Evolutionary conservation across 306 rosid genomes (phyloP).

Genomic region (Sicyos edulis): DNA sequence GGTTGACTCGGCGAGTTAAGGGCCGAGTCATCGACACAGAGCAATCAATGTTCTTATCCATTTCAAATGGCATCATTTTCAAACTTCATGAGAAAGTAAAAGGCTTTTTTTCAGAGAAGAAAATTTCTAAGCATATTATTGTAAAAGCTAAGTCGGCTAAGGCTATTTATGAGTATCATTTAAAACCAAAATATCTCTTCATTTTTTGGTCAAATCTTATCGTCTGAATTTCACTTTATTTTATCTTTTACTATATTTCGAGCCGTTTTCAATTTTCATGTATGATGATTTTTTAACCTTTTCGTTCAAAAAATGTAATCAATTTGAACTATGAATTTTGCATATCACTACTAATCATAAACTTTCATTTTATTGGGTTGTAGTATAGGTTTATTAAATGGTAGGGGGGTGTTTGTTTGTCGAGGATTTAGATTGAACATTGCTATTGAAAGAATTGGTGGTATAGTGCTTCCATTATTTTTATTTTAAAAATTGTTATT

Average conservation of each 20-base stretch:
- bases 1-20: neutral
- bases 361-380: neutral
- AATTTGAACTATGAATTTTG: no score
- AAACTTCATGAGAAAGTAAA: constrained; percentile 16
- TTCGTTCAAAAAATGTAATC: no score
- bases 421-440: no score
- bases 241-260: neutral
- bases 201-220: neutral
- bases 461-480: no score
- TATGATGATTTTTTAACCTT: neutral
- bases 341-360: neutral
- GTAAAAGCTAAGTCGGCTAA: neutral
- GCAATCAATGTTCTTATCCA: neutral
- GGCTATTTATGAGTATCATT: neutral
- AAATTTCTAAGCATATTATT: neutral
- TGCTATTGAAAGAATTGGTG: no score
- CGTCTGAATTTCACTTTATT: neutral
- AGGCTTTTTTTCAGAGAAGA: neutral
- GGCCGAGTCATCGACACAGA: neutral
- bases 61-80: constrained; percentile 9
- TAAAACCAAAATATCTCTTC: neutral
- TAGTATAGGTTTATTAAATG: no score
- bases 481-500: no score
- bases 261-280: neutral
- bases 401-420: no score